Conservation (phyloP, 2,329 filamentous ascomycete species). For the Fusarium hainanense region DNA sequence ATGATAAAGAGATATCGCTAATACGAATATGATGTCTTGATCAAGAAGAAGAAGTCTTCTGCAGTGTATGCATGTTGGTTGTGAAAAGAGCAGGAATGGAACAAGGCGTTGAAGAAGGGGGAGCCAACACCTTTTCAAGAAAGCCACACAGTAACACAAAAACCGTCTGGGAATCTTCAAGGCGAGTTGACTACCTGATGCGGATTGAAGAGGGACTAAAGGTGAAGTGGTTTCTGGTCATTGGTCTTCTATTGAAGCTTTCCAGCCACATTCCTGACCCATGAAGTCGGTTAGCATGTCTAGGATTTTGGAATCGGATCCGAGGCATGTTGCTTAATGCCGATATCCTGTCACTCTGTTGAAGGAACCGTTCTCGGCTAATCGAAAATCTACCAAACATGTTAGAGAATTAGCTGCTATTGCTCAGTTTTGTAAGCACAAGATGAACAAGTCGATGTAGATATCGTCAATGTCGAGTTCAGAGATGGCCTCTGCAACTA, state of each 20-base stretch:
- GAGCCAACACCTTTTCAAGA: background rate
- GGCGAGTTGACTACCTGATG: background rate
- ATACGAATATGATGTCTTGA: background rate
- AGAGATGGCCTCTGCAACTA: background rate
- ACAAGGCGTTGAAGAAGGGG: background rate
- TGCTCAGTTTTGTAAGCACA: background rate
- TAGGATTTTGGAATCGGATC: background rate
- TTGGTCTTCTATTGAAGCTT: background rate
- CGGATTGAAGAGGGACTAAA: background rate
- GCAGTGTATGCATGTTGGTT: background rate
- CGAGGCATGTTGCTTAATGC: background rate
- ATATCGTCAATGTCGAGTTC: background rate
- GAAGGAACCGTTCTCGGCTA: background rate
- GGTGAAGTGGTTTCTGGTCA: background rate
- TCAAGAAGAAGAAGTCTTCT: background rate
- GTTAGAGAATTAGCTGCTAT: background rate
- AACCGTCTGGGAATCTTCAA: background rate
- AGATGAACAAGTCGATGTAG: background rate
- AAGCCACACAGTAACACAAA: background rate
- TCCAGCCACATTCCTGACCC: conserved; percentile 4
- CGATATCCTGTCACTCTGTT: background rate
- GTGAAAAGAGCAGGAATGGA: background rate
- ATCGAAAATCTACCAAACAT: background rate
- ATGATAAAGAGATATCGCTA: background rate
- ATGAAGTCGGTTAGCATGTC: background rate